Base-by-base conservation (phyloP, 164 flowering plant species). In the Berberis vulgaris region DNA sequence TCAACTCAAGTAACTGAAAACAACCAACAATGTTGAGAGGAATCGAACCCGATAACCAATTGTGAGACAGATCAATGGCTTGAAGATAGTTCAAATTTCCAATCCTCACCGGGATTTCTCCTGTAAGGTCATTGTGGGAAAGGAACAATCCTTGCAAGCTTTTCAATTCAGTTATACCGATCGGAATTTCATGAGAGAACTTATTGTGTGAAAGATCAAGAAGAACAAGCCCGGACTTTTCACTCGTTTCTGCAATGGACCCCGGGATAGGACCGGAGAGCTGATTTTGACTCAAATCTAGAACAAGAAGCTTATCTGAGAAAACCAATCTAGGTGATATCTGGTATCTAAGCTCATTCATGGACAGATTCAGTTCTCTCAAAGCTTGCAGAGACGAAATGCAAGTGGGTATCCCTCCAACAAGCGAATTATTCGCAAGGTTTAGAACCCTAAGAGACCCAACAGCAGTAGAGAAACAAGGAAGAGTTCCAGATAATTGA, bases 11-110 rank as follows among this genome's bases (percentile, higher is more conserved):
- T 41, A 93, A 70, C 81, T 93, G 96, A 76, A 88, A 93, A 66
- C 98, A 93, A 6, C 96, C 97, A 43, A 87, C 92, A 68, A 93
- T 83, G 75, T 83, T 86, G 65, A 82, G 59, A 4, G 98, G 98
- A 68, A 93, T 84, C 0, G 90, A 73, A 40, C 98, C 98, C 0
- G 95, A 80, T 45, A 93, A 67, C 12, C 63, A 65, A 73, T 93
- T 93, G 77, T 86, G 57, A 0, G 98, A 90, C 43, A 93, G 77
- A 77, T 93, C 96, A 55, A 93, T 78, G 43, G 84, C 97, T 83
- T 90, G 97, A 53, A 93, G 83, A 73, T 87, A 86, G 3, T 92
- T 91, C 72, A 94, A 74, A 54, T 94, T 94, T 10, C 98, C 98
- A 43, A 94, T 87, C 67, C 91, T 74, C 2, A 80, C 76, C 1